A percentile compares a stretch with the other conserved stretches of the same genome.
Conservation (phyloP, 2,329 filamentous ascomycete species). For the Keithomyces neogunnii region DNA sequence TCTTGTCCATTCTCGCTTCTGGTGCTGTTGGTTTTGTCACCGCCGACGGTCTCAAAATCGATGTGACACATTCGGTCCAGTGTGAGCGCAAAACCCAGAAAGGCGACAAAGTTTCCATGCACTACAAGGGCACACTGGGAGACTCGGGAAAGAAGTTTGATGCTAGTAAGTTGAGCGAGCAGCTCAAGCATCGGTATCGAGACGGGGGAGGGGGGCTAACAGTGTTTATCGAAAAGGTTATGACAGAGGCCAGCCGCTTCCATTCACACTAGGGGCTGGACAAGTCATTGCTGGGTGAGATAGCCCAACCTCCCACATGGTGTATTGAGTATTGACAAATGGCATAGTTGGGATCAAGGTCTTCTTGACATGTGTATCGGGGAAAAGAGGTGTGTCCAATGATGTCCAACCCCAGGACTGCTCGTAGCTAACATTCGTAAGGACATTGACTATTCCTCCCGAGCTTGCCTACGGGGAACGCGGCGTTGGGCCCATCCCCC, state of each 20-base stretch:
- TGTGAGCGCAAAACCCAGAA: conserved; percentile 70
- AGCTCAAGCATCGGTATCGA: conserved; percentile 2
- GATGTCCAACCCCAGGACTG: neutral
- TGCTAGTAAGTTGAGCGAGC: conserved; percentile 50
- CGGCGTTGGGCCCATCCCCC: conserved; percentile 74
- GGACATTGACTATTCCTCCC: conserved; percentile 83
- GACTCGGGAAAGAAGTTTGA: conserved; percentile 74
- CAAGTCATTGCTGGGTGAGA: conserved; percentile 81
- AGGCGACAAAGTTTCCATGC: conserved; percentile 75
- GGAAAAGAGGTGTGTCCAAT: conserved; percentile 58
- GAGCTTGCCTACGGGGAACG: conserved; percentile 73
- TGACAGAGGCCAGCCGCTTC: conserved; percentile 66
- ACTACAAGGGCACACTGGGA: conserved; percentile 79
- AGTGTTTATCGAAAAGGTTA: conserved; percentile 40
- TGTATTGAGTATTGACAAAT: conserved; percentile 8
- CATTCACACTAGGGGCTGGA: conserved; percentile 70
- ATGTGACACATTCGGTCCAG: conserved; percentile 63
- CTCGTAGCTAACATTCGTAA: conserved; percentile 16
- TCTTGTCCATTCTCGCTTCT: conserved; percentile 43
- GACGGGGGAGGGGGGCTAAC: conserved; percentile 9
- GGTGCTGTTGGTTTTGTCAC: conserved; percentile 42
- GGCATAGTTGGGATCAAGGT: conserved; percentile 73
- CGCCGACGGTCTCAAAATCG: conserved; percentile 61
- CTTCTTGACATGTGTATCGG: conserved; percentile 91
- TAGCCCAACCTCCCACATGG: neutral